phyloP scores from a whole-genome alignment of 371 early-diverging fungal genomes.

The Mortierella sp. region DNA sequence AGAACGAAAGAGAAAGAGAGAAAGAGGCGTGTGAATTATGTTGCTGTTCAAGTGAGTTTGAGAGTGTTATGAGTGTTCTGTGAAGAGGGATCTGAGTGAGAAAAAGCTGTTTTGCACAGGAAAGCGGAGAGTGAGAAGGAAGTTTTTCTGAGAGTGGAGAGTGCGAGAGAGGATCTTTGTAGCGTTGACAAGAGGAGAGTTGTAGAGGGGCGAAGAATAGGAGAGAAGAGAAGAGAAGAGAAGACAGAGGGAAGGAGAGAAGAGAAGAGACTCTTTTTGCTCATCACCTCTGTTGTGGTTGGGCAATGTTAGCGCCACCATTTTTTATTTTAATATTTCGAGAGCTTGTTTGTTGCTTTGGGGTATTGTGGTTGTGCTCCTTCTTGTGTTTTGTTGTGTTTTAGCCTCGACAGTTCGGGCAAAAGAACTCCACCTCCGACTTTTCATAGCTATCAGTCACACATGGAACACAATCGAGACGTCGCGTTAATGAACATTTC shows the following conservation, averaged over 20 bases:
- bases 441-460: slow-evolving; percentile 36
- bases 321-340: background rate
- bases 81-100: too few species aligned
- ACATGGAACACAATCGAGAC: background rate
- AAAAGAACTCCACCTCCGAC: slow-evolving; percentile 36
- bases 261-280: background rate
- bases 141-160: background rate
- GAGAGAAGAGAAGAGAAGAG: background rate
- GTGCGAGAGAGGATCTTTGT: too few species aligned
- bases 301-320: background rate
- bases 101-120: too few species aligned
- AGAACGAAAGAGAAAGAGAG: too few species aligned
- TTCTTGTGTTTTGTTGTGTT: background rate
- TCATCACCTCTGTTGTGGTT: background rate
- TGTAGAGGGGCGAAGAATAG: too few species aligned
- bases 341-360: background rate
- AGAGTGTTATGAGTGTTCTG: background rate
- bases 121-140: too few species aligned
- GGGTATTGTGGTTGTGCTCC: background rate
- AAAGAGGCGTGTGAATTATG: too few species aligned
- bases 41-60: background rate
- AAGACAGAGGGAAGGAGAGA: background rate
- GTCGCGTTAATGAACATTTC: background rate
- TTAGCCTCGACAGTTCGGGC: slow-evolving; percentile 23
- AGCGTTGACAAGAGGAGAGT: too few species aligned